Conservation (phyloP, 2,329 filamentous ascomycete species). For the Talaromyces sp. region DNA sequence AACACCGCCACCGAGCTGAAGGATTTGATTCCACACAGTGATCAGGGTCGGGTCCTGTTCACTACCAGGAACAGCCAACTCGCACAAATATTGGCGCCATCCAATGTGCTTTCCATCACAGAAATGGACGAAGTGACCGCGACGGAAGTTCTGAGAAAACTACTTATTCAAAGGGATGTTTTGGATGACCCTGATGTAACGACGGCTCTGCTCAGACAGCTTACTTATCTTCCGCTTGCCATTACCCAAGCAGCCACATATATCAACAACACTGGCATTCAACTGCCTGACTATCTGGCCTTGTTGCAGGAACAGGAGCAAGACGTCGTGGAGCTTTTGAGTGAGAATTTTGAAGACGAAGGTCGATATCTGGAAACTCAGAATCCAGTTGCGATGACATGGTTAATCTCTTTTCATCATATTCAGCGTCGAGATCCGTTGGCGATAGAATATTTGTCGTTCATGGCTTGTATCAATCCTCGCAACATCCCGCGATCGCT, state of each 20-base stretch:
- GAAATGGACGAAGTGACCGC: slow-evolving; percentile 19
- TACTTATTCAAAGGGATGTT: slow-evolving; percentile 1
- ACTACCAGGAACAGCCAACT: slow-evolving; percentile 27
- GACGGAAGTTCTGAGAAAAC: slow-evolving; percentile 11
- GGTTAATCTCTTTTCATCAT: neutral
- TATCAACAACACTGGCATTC: neutral
- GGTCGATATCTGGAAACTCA: neutral
- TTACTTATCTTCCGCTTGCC: slow-evolving; percentile 30
- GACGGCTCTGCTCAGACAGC: slow-evolving; percentile 20
- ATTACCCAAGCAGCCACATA: slow-evolving; percentile 28
- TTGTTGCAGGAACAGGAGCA: neutral
- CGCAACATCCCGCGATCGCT: neutral
- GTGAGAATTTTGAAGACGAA: neutral
- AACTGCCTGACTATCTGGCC: neutral
- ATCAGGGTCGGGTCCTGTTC: slow-evolving; percentile 27
- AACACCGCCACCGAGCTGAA: neutral
- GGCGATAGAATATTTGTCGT: neutral
- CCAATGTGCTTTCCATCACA: slow-evolving; percentile 21
- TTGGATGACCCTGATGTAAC: slow-evolving; percentile 18
- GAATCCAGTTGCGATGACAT: neutral
- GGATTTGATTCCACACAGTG: slow-evolving; percentile 22
- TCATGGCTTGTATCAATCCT: neutral
- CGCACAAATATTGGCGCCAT: slow-evolving; percentile 21
- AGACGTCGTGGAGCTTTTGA: neutral
- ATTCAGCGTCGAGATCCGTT: neutral